Percentiles rank a stretch among this genome's conserved stretches.
Conservation (phyloP, 1,284 basidiomycete species). For the Fomitopsis pinicola region DNA sequence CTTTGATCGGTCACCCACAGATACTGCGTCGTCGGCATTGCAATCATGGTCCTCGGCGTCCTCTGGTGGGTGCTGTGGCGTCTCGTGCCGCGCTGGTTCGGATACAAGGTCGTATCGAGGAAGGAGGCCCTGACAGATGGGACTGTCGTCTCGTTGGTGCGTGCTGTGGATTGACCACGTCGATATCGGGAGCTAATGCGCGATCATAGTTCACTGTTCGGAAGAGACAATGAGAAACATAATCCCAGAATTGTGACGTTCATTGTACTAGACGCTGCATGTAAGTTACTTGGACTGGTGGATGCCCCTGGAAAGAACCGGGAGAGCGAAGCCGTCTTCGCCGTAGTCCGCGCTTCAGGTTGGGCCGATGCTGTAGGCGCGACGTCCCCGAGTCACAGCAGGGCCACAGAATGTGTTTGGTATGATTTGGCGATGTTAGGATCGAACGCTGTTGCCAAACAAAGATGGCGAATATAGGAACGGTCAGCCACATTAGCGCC, state of each 20-base stretch:
- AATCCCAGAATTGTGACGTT: not conserved
- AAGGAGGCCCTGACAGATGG: conserved; percentile 51
- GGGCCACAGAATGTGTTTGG: not conserved
- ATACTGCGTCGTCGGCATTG: conserved; percentile 55
- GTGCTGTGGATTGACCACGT: conserved; percentile 15
- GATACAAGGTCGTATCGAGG: conserved; percentile 42
- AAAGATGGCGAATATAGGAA: not conserved
- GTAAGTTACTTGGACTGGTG: not conserved
- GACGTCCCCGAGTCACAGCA: not conserved
- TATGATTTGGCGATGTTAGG: not conserved
- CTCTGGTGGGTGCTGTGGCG: conserved; percentile 57
- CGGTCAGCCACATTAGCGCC: not conserved
- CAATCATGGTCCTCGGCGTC: conserved; percentile 40
- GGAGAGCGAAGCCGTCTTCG: too few relatives aligned
- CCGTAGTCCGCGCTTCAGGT: too few relatives aligned
- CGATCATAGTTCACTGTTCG: not conserved
- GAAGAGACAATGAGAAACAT: not conserved
- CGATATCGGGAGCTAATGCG: not conserved
- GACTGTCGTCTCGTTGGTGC: conserved; percentile 49
- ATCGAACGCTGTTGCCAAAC: not conserved
- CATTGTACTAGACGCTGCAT: not conserved
- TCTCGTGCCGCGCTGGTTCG: conserved; percentile 44
- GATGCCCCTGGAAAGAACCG: too few relatives aligned
- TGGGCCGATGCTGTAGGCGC: too few relatives aligned
- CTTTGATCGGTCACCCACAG: conserved; percentile 19